phyloP scores from a whole-genome alignment of 2,329 filamentous ascomycete genomes.

The Phyllosticta citribraziliensis region DNA sequence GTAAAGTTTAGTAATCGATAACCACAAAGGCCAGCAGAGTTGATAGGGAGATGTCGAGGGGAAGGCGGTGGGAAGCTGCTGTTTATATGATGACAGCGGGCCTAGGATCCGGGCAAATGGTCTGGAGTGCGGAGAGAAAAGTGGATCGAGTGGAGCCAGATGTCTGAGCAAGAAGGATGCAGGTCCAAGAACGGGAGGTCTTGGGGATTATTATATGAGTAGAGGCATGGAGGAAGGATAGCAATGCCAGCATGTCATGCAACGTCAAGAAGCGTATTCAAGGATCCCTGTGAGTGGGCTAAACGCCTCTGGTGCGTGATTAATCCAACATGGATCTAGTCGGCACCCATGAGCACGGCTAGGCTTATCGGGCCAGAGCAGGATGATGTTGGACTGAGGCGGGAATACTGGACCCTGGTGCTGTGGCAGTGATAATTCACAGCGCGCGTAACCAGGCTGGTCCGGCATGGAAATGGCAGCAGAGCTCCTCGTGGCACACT shows the following conservation, averaged over 20 bases:
- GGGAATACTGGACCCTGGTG: neutral
- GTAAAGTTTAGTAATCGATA: neutral
- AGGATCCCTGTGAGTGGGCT: slow-evolving; percentile 6
- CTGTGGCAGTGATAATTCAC: neutral
- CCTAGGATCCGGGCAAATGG: neutral
- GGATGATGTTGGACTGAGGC: neutral
- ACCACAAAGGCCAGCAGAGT: neutral
- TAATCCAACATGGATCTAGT: slow-evolving; percentile 9
- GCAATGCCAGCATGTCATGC: slow-evolving; percentile 2
- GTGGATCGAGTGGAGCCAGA: slow-evolving; percentile 6
- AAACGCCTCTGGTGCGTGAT: slow-evolving; percentile 10
- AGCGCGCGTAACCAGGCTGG: neutral
- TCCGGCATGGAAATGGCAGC: neutral
- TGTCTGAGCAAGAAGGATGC: neutral
- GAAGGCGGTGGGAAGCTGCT: neutral
- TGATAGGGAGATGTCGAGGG: neutral
- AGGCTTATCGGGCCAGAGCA: slow-evolving; percentile 3
- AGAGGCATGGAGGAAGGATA: neutral
- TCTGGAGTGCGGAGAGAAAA: slow-evolving; percentile 11
- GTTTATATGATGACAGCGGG: slow-evolving; percentile 4
- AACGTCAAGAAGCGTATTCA: neutral
- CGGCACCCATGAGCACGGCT: neutral
- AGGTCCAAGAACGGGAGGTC: neutral
- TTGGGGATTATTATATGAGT: slow-evolving; percentile 1
- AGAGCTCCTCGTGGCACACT: neutral